Base-by-base conservation (phyloP, 2,329 filamentous ascomycete genomes). In the Zasmidium cellare region DNA sequence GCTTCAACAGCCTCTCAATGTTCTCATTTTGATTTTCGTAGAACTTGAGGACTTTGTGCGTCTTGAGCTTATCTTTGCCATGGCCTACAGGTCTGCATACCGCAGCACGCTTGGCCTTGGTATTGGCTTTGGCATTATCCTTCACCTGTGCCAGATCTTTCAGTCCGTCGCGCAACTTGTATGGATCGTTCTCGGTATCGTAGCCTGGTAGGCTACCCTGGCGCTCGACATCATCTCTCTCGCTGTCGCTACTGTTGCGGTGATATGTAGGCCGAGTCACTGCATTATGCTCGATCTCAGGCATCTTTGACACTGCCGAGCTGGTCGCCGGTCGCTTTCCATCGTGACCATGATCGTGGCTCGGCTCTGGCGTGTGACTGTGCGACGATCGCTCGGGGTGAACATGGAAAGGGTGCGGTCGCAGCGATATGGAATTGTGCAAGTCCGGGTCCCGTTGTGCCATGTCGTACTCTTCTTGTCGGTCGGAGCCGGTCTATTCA, bases 1-100 rank as follows among this genome's bases (percentile, higher is more conserved):
- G 88, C 77, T 96, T 97, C 64, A 97, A 82, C 76, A 97, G 84
- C 11, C 91, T 86, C 77, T 96, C 86, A 65, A 99, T 99, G 67
- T 91, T 92, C 73, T 92, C 90, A 72, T 99, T 99, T 72, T 99
- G 93, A 25, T 82, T 82, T 72, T 91, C 84, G 80, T 97, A 97
- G 78, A 97, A 97, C 51, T 85, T 84, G 69, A 89, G 83, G 16
- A 97, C 73, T 69, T 84, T 87, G 64, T 78, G 81, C 14, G 82
- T 74, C 64, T 75, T 69, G 63, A 74, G 60, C n/a, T 72, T 74
- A 28, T 72, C 75, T 57, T 75, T 76, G 62, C 74, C 75, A 46
- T 76, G 72, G 49, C 71, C 72, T 14, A 81, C 69, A 11, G 79
- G 76, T 2, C 75, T 74, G 69, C 69, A 80, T 44, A 63, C 53